Conservation (phyloP, 371 early-diverging fungal species). For the Coemansia sp. region DNA sequence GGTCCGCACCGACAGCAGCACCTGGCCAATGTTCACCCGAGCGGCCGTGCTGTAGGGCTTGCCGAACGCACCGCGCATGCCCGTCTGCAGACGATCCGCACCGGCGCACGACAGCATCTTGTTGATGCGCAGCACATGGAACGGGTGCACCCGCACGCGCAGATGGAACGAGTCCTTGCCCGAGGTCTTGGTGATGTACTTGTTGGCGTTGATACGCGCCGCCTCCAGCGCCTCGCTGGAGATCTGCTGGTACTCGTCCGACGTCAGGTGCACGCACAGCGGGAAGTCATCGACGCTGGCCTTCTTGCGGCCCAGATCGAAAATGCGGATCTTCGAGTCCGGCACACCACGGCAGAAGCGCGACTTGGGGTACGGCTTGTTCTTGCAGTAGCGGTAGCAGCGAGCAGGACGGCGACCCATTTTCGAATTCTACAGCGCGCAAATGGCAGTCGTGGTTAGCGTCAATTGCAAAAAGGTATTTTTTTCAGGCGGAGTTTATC, state of each 20-base stretch:
- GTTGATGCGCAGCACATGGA: constrained; percentile 99
- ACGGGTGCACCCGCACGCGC: constrained; percentile 99
- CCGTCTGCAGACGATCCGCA: constrained; percentile 99
- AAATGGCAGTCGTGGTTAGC: not conserved
- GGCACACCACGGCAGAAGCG: constrained; percentile 99
- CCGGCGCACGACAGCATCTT: constrained; percentile 99
- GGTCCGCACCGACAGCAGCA: constrained; percentile 98
- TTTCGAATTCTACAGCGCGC: constrained; percentile 14
- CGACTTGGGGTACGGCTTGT: constrained; percentile 99
- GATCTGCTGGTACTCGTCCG: constrained; percentile 99
- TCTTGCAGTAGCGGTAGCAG: constrained; percentile 99
- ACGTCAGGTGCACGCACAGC: constrained; percentile 93
- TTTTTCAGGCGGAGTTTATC: too few species aligned
- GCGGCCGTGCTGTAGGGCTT: constrained; percentile 99
- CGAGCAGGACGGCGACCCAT: constrained; percentile 99
- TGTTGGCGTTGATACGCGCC: constrained; percentile 99
- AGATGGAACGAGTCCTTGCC: constrained; percentile 99
- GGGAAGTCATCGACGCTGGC: constrained; percentile 99
- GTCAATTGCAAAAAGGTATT: not conserved
- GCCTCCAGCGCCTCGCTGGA: constrained; percentile 99
- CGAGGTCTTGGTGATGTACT: constrained; percentile 98
- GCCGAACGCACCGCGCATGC: constrained; percentile 99
- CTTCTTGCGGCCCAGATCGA: constrained; percentile 99
- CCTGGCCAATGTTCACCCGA: constrained; percentile 99
- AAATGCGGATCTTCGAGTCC: constrained; percentile 99